phyloP scores from a whole-genome alignment of 805 yeast species.

The Myxozyma mucilagina region DNA sequence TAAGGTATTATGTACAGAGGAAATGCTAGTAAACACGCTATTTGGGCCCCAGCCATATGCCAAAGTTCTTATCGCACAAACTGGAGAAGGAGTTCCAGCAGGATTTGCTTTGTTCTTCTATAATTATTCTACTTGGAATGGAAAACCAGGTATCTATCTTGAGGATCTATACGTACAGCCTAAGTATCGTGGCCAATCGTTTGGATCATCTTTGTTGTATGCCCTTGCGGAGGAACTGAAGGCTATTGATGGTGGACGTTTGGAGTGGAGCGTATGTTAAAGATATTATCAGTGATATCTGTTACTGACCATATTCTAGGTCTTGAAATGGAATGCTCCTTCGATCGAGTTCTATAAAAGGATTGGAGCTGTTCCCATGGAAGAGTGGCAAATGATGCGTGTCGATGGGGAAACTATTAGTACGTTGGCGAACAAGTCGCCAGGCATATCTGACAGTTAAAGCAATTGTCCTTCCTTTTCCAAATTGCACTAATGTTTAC shows the following conservation, averaged over 20 bases:
- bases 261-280: conserved; percentile 30
- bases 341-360: conserved; percentile 29
- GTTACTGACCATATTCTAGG: conserved; percentile 8
- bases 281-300: not conserved
- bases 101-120: conserved; percentile 36
- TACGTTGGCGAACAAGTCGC: conserved; percentile 18
- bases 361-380: conserved; percentile 28
- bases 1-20: conserved; percentile 29
- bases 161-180: conserved; percentile 34
- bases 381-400: conserved; percentile 31
- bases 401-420: conserved; percentile 27
- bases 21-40: conserved; percentile 21
- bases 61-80: conserved; percentile 26
- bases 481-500: no score
- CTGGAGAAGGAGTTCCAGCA: conserved; percentile 36
- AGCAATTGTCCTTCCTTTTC: not conserved
- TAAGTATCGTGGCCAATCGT: conserved; percentile 13
- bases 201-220: conserved; percentile 26
- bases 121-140: conserved; percentile 34
- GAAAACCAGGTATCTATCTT: conserved; percentile 31
- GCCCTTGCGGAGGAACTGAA: conserved; percentile 29
- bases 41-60: conserved; percentile 27
- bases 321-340: conserved; percentile 31
- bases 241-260: conserved; percentile 27
- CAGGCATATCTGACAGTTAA: conserved; percentile 5